A percentile compares a stretch with the other conserved stretches of the same genome.
Evolutionary conservation across 208 protist species (phyloP).

Genomic region (Crithidia expoeki): DNA sequence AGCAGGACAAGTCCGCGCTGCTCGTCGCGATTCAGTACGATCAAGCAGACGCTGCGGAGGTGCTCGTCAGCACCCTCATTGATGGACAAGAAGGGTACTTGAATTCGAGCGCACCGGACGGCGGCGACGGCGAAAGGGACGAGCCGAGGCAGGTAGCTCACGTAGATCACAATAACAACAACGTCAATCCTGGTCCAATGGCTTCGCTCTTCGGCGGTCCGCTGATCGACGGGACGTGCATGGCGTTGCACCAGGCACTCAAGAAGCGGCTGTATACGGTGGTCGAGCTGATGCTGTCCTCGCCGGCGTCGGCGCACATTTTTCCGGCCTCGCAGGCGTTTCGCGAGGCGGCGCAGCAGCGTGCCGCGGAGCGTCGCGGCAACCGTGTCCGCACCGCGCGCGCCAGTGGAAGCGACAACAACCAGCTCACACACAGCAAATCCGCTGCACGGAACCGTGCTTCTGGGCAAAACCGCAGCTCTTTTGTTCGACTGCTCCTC

Average conservation of each 20-base stretch:
- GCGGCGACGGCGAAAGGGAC: background rate
- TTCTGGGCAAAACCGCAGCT: constrained; percentile 39
- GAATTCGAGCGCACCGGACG: background rate
- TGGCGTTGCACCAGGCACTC: constrained; percentile 60
- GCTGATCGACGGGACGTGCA: constrained; percentile 70
- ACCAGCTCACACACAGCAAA: background rate
- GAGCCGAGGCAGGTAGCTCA: no score
- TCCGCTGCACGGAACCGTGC: background rate
- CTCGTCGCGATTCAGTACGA: constrained; percentile 69
- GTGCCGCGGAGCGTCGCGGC: constrained; percentile 7
- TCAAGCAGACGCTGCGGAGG: constrained; percentile 56
- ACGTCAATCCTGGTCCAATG: background rate
- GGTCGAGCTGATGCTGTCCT: constrained; percentile 66
- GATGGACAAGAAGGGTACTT: constrained; percentile 15
- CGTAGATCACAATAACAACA: no score
- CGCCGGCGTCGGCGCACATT: constrained; percentile 14
- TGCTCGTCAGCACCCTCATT: constrained; percentile 54
- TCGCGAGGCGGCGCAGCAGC: constrained; percentile 31
- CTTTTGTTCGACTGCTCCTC: constrained; percentile 69
- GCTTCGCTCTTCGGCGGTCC: constrained; percentile 43
- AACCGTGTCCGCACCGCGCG: background rate
- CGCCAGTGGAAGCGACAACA: background rate
- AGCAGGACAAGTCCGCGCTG: constrained; percentile 66
- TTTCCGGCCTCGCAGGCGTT: constrained; percentile 41
- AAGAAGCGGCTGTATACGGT: constrained; percentile 57